These are phyloP conservation scores for Besnoitia besnoiti DNA, from an alignment of 169 alveolate species.

Conservation along the genomic window DNA sequence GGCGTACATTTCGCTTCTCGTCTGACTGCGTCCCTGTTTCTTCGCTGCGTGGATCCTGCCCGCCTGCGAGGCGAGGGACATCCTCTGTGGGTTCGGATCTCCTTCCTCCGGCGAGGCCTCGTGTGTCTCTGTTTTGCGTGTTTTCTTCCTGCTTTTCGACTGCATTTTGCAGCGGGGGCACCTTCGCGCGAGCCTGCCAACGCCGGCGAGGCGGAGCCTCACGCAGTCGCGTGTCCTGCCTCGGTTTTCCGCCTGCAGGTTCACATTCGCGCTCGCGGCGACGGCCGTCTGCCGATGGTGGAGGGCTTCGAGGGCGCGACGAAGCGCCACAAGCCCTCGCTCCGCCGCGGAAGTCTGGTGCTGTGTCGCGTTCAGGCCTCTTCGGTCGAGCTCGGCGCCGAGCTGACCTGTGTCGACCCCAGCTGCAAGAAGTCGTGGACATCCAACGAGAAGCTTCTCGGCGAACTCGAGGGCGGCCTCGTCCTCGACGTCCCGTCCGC, in stretches of 20 bases:
- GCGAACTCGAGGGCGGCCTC: conserved; percentile 57
- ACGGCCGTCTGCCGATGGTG: conserved; percentile 50
- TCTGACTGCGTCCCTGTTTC: no score
- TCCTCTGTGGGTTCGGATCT: background rate
- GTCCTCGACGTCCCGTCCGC: conserved; percentile 54
- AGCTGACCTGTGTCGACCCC: conserved; percentile 59
- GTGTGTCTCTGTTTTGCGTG: background rate
- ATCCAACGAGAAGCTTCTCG: conserved; percentile 51
- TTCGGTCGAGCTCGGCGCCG: conserved; percentile 54
- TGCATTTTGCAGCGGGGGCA: background rate
- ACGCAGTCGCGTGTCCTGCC: no score
- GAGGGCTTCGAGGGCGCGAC: conserved; percentile 65
- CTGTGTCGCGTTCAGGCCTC: conserved; percentile 47
- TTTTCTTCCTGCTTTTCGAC: background rate
- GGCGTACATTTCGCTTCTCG: no score
- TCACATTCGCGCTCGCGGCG: conserved; percentile 44
- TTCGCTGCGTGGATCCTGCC: no score
- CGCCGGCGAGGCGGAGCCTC: no score
- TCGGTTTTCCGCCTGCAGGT: conserved; percentile 50
- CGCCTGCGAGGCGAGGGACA: no score
- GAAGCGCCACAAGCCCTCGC: conserved; percentile 48
- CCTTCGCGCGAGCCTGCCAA: background rate
- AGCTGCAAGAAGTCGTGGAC: conserved; percentile 68
- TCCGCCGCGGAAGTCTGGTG: conserved; percentile 50
- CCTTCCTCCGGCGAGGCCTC: background rate